phyloP scores from a whole-genome alignment of 371 early-diverging fungal genomes.

The Mucor ambiguus region DNA sequence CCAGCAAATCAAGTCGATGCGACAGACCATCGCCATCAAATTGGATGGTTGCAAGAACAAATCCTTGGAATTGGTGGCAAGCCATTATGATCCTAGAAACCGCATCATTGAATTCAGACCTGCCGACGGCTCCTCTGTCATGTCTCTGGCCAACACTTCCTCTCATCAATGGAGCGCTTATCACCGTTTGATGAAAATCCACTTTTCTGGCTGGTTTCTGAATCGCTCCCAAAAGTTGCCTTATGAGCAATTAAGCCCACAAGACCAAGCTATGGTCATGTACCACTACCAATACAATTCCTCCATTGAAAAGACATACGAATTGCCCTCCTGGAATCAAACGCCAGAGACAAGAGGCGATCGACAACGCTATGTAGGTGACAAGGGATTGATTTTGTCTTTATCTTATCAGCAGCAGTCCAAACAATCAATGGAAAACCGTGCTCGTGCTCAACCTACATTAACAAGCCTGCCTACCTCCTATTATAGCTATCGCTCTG shows the following conservation, averaged over 20 bases:
- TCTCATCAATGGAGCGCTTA: slow-evolving; percentile 25
- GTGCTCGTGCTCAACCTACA: slow-evolving; percentile 3
- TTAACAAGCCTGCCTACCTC: slow-evolving; percentile 9
- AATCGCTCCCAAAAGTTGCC: not conserved
- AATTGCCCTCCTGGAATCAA: slow-evolving; percentile 30
- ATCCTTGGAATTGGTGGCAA: slow-evolving; percentile 25
- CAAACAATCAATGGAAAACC: not conserved
- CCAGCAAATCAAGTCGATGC: slow-evolving; percentile 25
- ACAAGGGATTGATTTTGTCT: slow-evolving; percentile 40
- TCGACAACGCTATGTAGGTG: slow-evolving; percentile 41
- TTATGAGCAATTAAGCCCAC: slow-evolving; percentile 15
- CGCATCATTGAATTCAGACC: slow-evolving; percentile 48
- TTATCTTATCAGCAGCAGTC: slow-evolving; percentile 27
- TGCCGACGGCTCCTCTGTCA: not conserved
- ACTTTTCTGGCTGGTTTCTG: slow-evolving; percentile 36
- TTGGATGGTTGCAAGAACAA: slow-evolving; percentile 27
- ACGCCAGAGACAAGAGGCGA: not conserved
- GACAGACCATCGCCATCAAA: slow-evolving; percentile 27
- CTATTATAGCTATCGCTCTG: slow-evolving; percentile 15
- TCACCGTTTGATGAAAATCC: slow-evolving; percentile 36
- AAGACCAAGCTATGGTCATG: slow-evolving; percentile 38
- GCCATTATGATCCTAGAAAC: slow-evolving; percentile 33
- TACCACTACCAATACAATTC: slow-evolving; percentile 48
- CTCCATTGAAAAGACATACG: slow-evolving; percentile 39
- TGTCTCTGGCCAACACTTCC: slow-evolving; percentile 15